Conservation (phyloP, 2,329 filamentous ascomycete species). For the Calonectria pteridis region DNA sequence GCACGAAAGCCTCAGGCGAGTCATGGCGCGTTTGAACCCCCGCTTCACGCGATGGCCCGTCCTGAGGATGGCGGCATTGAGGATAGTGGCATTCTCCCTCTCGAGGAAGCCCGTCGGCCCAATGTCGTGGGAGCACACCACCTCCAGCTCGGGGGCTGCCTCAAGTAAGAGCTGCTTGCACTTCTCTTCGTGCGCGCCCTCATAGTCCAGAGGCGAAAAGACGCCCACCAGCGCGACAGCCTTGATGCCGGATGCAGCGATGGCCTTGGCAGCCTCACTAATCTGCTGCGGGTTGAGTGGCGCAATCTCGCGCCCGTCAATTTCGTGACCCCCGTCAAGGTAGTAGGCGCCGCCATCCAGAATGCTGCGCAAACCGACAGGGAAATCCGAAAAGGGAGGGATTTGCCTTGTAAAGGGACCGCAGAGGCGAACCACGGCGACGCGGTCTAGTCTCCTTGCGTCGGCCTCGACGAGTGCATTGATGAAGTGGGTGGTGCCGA, state of each 20-base stretch:
- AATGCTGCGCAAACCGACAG: slow-evolving; percentile 53
- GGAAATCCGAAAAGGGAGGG: slow-evolving; percentile 61
- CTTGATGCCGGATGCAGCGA: slow-evolving; percentile 51
- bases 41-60: slow-evolving; percentile 61
- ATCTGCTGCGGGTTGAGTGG: slow-evolving; percentile 54
- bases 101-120: slow-evolving; percentile 59
- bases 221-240: slow-evolving; percentile 58
- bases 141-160: slow-evolving; percentile 49
- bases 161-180: slow-evolving; percentile 53
- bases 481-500: slow-evolving; percentile 65
- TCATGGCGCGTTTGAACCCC: slow-evolving; percentile 61
- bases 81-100: slow-evolving; percentile 66
- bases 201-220: slow-evolving; percentile 60
- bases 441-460: slow-evolving; percentile 55
- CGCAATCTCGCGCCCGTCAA: slow-evolving; percentile 60
- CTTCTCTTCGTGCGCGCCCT: slow-evolving; percentile 55
- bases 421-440: slow-evolving; percentile 61
- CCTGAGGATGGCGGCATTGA: slow-evolving; percentile 65
- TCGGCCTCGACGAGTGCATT: slow-evolving; percentile 63
- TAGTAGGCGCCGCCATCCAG: slow-evolving; percentile 57
- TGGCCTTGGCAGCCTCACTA: slow-evolving; percentile 46
- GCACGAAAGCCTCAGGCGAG: slow-evolving; percentile 55
- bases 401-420: slow-evolving; percentile 58
- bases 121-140: slow-evolving; percentile 59
- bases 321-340: slow-evolving; percentile 60